A percentile compares a stretch with the other conserved stretches of the same genome.
These are phyloP conservation scores for Amanita thiersii DNA, from an alignment of 768 basidiomycete species.

Conservation along the genomic window DNA sequence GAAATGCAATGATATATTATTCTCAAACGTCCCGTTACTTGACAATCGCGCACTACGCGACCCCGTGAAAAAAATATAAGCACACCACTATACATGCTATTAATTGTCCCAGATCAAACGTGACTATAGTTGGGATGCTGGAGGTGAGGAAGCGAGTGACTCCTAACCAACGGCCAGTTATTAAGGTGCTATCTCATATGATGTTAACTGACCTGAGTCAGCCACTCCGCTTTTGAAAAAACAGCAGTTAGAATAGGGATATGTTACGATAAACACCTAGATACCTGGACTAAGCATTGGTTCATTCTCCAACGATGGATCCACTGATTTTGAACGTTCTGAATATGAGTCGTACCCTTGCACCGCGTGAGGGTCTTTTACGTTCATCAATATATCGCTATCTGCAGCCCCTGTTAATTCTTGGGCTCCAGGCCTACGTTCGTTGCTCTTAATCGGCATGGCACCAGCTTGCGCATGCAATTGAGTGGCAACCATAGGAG, in stretches of 20 bases:
- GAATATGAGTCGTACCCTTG: conserved; percentile 23
- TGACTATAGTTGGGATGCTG: background rate
- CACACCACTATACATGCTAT: no score
- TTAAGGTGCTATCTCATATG: no score
- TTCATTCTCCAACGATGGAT: conserved; percentile 54
- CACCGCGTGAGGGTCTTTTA: no score
- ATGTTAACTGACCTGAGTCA: background rate
- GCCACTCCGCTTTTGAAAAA: conserved; percentile 6
- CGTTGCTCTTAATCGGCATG: background rate
- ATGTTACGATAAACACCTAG: conserved; percentile 15
- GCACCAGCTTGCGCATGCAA: background rate
- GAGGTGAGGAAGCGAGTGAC: conserved; percentile 5
- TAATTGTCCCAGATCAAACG: no score
- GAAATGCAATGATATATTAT: no score
- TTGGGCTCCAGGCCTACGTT: background rate
- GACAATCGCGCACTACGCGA: no score
- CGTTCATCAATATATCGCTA: conserved; percentile 7
- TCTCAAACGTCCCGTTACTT: no score
- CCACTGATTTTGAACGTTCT: conserved; percentile 35
- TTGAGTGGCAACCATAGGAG: background rate
- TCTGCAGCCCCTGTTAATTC: background rate
- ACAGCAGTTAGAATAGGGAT: background rate
- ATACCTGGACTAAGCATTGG: conserved; percentile 63
- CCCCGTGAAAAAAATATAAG: no score
- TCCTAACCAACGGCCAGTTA: conserved; percentile 2